Conservation (phyloP, 1,284 basidiomycete species). For the Phylloporus gajari region DNA sequence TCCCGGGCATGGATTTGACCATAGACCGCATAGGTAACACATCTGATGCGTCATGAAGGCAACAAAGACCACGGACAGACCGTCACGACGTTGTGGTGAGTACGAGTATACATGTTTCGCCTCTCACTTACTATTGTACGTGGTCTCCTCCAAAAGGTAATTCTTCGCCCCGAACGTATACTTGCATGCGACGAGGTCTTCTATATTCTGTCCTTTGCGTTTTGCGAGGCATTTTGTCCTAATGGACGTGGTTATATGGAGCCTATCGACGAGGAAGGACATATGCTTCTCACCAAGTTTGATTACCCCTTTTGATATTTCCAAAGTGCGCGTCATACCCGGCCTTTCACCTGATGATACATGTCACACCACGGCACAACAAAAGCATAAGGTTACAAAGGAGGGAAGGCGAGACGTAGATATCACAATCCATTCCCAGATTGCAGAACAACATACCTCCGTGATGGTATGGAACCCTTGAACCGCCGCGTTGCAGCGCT, state of each 20-base stretch:
- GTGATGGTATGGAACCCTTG: conserved; percentile 34
- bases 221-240: conserved; percentile 50
- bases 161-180: conserved; percentile 50
- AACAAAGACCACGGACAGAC: no score
- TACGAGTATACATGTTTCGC: background rate
- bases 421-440: conserved; percentile 1
- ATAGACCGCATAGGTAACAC: conserved; percentile 27
- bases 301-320: conserved; percentile 40
- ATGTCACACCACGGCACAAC: background rate
- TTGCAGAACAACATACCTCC: conserved; percentile 28
- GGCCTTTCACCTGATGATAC: conserved; percentile 49
- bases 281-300: conserved; percentile 40
- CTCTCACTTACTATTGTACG: conserved; percentile 42
- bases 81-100: no score
- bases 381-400: background rate
- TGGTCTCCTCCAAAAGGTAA: conserved; percentile 48
- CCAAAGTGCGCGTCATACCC: conserved; percentile 28
- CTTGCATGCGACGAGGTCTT: conserved; percentile 49
- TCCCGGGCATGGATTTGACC: conserved; percentile 39
- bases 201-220: conserved; percentile 50
- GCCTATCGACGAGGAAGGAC: background rate
- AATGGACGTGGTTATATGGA: conserved; percentile 4
- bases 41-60: conserved; percentile 34
- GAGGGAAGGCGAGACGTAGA: background rate
- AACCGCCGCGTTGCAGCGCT: conserved; percentile 24